Conservation (phyloP, 768 basidiomycete genomes). For the Serendipita sp. region DNA sequence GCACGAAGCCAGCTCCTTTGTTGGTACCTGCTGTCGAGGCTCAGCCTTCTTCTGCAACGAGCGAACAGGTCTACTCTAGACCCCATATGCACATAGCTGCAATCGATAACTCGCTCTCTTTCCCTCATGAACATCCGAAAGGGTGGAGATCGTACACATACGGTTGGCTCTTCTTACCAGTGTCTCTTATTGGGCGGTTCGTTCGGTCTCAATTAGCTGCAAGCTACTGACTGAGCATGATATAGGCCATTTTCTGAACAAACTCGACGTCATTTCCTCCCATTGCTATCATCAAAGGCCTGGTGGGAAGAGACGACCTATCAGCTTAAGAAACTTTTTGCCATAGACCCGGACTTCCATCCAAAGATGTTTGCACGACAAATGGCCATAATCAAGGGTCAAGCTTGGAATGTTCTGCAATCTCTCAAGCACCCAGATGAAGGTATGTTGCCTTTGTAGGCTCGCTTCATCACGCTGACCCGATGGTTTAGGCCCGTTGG, state of each 20-base stretch:
- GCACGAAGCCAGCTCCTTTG: background rate
- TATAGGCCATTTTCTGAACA: conserved; percentile 58
- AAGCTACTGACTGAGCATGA: background rate
- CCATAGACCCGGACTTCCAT: conserved; percentile 73
- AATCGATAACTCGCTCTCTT: conserved; percentile 85
- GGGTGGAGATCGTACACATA: conserved; percentile 69
- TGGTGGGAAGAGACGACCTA: conserved; percentile 89
- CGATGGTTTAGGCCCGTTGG: conserved; percentile 53
- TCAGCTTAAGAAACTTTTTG: conserved; percentile 60
- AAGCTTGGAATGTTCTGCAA: conserved; percentile 82
- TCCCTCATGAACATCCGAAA: conserved; percentile 79
- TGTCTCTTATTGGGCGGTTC: conserved; percentile 57
- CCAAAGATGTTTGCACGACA: conserved; percentile 85
- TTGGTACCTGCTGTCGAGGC: conserved; percentile 9
- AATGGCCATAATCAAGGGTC: conserved; percentile 85
- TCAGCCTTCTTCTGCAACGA: conserved; percentile 2
- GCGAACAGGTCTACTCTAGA: conserved; percentile 16
- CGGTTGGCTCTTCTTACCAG: conserved; percentile 77
- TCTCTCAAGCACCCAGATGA: conserved; percentile 66
- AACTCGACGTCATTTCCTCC: conserved; percentile 69
- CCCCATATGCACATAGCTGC: conserved; percentile 86
- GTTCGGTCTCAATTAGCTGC: conserved; percentile 10
- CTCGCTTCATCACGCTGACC: background rate
- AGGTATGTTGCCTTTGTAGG: conserved; percentile 29
- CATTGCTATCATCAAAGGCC: conserved; percentile 59